Evolutionary conservation across 352 stramenopile genomes (phyloP), one percentile per base, ranked within the genome.

Genomic region (Globisporangium viniferum): DNA sequence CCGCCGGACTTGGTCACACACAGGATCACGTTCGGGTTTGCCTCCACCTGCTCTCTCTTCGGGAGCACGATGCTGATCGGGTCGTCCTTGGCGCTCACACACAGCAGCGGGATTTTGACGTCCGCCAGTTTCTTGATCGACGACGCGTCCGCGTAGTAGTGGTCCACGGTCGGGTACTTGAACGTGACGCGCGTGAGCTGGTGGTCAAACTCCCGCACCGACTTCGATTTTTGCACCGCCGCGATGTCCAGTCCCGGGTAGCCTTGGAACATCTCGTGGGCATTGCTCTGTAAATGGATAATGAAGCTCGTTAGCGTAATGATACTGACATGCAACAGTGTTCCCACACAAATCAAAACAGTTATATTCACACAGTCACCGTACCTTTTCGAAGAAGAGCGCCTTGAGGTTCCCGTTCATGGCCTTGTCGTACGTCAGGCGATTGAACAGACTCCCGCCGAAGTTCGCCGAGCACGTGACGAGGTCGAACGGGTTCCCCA

Each of bases 401-500:
- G 75, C 66, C 27, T 80, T 73, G 35, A 92, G 73, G 59, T 91
- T 94, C 41, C 66, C 66, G 33, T 79, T 82, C 12, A 94, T 71
- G 2, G 67, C 74, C 29, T 75, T 76, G 68, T 91, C 84, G 72
- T 94, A 94, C 41, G 79, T 89, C 62, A 74, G 48, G 29, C 84
- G 79, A 63, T 92, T 81, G 56, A 91, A 82, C 8, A 80, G 59
- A 29, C 81, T 86, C 0, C 49, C 57, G 20, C 55, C 67, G n/a
- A 94, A 75, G 62, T 91, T 86, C 29, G 66, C 59, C 12, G 80
- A 80, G 55, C 77, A 90, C 22, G 71, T 76, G 1, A 76, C 70
- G 36, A 94, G 73, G 64, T 92, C 81, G 51, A 89, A 94, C 24
- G 86, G 86, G 35, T 94, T 94, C 15, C 81, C 81, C 7, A 93